Evolutionary conservation across 2,329 filamentous ascomycete genomes (phyloP).

Genomic region (Davidsoniella virescens): DNA sequence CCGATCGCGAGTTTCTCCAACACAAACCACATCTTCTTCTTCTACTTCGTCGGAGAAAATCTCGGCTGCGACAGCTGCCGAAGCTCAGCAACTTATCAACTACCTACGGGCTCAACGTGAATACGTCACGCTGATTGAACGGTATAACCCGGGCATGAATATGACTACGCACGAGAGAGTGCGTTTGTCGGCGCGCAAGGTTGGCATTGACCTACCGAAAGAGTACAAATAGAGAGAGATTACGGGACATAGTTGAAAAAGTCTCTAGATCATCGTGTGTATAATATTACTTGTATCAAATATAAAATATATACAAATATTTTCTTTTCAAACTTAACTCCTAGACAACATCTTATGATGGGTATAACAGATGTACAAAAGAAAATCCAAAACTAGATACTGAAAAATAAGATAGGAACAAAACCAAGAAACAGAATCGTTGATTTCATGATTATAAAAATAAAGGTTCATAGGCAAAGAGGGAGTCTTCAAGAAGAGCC

Average conservation of each 20-base stretch:
- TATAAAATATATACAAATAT: neutral
- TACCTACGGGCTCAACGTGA: constrained; percentile 76
- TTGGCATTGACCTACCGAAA: constrained; percentile 75
- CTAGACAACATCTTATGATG: neutral
- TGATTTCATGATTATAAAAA: neutral
- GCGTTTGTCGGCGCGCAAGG: constrained; percentile 64
- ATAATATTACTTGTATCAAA: constrained; percentile 3
- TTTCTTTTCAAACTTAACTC: neutral
- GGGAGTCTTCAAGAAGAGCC: constrained; percentile 25
- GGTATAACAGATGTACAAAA: neutral
- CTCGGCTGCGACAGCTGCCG: constrained; percentile 12
- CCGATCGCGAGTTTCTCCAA: constrained; percentile 40
- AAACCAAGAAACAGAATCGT: neutral
- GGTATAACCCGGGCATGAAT: constrained; percentile 85
- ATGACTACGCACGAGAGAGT: constrained; percentile 78
- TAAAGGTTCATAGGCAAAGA: neutral
- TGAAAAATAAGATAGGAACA: neutral
- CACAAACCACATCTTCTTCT: constrained; percentile 16
- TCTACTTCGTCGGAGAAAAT: neutral
- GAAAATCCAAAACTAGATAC: neutral
- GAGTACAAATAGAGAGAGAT: constrained; percentile 27
- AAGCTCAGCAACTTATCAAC: constrained; percentile 58
- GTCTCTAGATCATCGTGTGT: neutral
- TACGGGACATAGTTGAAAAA: neutral
- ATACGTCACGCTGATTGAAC: constrained; percentile 67